These are phyloP conservation scores for Boletus reticuloceps DNA, from an alignment of 768 basidiomycete genomes.

Conservation along the genomic window DNA sequence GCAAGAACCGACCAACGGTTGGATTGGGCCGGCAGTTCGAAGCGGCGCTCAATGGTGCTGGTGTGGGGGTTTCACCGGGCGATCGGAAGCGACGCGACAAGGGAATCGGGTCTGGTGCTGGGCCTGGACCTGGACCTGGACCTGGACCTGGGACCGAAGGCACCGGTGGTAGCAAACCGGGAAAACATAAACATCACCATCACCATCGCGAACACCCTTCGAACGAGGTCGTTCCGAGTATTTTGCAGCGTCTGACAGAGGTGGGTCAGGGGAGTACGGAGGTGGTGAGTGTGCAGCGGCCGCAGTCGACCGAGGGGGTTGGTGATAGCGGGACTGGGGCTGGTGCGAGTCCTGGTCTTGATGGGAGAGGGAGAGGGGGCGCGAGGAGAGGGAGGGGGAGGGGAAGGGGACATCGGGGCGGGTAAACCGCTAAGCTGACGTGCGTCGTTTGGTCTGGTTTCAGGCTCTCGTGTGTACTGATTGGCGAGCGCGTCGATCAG, in stretches of 20 bases:
- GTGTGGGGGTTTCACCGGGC: conserved; percentile 36
- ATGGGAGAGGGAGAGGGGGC: conserved; percentile 17
- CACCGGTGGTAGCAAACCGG: not conserved
- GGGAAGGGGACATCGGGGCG: conserved; percentile 31
- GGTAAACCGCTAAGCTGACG: conserved; percentile 2
- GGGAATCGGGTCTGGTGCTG: conserved; percentile 4
- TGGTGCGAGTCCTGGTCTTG: not conserved
- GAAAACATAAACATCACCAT: conserved; percentile 20
- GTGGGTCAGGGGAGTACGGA: conserved; percentile 4
- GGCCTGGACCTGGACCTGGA: not conserved
- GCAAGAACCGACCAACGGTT: conserved; percentile 55
- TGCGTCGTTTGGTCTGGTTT: not conserved
- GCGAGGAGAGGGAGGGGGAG: conserved; percentile 29
- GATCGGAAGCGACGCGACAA: conserved; percentile 38
- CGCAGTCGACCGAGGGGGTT: conserved; percentile 5
- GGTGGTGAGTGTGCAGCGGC: conserved; percentile 8
- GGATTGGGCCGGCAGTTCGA: conserved; percentile 70
- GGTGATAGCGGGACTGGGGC: conserved; percentile 3
- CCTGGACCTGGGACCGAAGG: not conserved
- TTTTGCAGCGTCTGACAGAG: conserved; percentile 26
- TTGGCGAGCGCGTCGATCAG: no score
- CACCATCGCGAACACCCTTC: conserved; percentile 6
- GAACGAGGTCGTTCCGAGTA: conserved; percentile 12
- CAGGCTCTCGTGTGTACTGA: no score
- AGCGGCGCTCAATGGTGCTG: conserved; percentile 65